phyloP scores from a whole-genome alignment of 2,329 filamentous ascomycete species.

The Pseudocercospora ulei region DNA sequence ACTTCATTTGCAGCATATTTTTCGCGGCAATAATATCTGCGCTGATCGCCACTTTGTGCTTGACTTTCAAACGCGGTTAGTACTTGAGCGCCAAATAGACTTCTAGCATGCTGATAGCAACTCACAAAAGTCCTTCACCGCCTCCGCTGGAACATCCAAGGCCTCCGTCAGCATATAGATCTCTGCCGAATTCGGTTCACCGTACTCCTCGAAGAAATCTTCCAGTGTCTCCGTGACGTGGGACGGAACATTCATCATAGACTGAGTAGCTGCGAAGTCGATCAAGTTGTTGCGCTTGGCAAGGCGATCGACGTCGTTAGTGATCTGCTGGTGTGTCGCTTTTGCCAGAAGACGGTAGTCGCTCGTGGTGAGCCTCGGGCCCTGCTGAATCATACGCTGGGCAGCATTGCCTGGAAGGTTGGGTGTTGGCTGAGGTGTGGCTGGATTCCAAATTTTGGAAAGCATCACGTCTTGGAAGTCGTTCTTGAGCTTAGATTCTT shows the following conservation, averaged over 20 bases:
- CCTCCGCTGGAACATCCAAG: constrained; percentile 5
- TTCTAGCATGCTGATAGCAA: constrained; percentile 9
- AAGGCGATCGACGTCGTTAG: constrained; percentile 11
- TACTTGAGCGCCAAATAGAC: background rate
- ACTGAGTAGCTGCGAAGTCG: background rate
- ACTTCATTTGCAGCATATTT: constrained; percentile 5
- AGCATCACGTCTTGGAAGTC: constrained; percentile 9
- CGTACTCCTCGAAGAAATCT: constrained; percentile 12
- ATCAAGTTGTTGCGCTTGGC: constrained; percentile 5
- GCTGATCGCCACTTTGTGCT: background rate
- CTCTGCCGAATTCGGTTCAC: constrained; percentile 14
- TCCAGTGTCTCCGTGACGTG: constrained; percentile 16
- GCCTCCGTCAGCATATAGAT: constrained; percentile 13
- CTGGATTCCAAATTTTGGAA: background rate
- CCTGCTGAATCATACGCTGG: constrained; percentile 8
- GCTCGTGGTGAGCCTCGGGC: background rate
- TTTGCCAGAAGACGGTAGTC: constrained; percentile 8
- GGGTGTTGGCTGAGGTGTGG: constrained; percentile 5
- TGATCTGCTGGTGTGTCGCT: constrained; percentile 5
- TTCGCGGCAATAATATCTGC: background rate
- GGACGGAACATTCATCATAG: constrained; percentile 2
- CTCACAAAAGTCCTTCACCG: constrained; percentile 20
- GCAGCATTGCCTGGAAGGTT: constrained; percentile 1
- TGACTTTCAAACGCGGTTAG: constrained; percentile 8
- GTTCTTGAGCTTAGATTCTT: constrained; percentile 8